Evolutionary conservation across 345 rosid genomes (phyloP).

Genomic region (Populus ilicifolia): DNA sequence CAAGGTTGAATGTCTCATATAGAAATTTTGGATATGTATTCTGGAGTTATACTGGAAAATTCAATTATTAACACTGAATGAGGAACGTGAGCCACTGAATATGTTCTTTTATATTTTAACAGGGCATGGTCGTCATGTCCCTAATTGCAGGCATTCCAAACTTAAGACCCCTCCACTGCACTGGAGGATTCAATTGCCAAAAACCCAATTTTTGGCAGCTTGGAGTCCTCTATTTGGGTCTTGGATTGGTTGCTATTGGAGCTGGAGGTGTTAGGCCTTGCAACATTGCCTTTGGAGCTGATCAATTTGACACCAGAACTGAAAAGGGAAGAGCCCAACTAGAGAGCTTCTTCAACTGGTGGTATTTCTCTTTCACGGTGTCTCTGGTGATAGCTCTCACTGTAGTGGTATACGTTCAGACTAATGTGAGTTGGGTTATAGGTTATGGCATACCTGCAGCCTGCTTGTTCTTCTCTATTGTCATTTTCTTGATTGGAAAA

Average conservation of each 20-base stretch:
- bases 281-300: conserved; percentile 81
- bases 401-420: conserved; percentile 58
- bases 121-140: conserved; percentile 64
- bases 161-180: conserved; percentile 46
- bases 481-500: conserved; percentile 51
- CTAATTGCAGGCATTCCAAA: conserved; percentile 42
- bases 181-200: conserved; percentile 24
- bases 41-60: neutral
- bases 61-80: neutral
- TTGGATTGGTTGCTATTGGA: conserved; percentile 54
- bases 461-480: conserved; percentile 46
- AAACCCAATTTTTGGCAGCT: conserved; percentile 49
- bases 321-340: conserved; percentile 48
- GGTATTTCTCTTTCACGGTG: conserved; percentile 70
- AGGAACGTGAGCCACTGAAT: neutral
- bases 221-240: conserved; percentile 37
- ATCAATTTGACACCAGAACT: conserved; percentile 57
- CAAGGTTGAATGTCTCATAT: neutral
- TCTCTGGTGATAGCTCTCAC: conserved; percentile 56
- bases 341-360: conserved; percentile 76
- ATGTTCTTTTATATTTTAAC: neutral
- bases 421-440: conserved; percentile 60
- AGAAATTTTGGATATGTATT: neutral
- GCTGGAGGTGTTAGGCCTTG: conserved; percentile 73
- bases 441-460: conserved; percentile 61